phyloP scores from a whole-genome alignment of 257 asterid species.

The Plectranthus barbatus region DNA sequence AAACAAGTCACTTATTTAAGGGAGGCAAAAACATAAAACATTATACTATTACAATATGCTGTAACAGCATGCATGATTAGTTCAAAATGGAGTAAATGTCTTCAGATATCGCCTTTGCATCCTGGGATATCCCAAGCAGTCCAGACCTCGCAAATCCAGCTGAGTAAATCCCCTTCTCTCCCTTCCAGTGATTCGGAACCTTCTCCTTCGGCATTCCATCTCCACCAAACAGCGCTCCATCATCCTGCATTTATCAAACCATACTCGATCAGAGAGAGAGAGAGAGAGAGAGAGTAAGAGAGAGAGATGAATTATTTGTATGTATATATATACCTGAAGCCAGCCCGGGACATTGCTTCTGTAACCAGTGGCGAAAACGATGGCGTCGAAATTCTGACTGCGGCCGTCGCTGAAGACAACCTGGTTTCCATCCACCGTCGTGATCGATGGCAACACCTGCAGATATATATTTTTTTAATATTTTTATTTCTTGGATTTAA shows the following conservation, averaged over 20 bases:
- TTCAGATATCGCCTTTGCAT: slow-evolving; percentile 32
- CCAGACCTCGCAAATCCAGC: slow-evolving; percentile 45
- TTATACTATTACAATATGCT: too few species aligned
- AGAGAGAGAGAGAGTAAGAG: background rate
- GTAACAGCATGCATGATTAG: too few species aligned
- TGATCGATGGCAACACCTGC: slow-evolving; percentile 40
- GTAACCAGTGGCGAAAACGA: slow-evolving; percentile 56
- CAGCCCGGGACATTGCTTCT: slow-evolving; percentile 37
- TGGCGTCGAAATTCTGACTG: slow-evolving; percentile 20
- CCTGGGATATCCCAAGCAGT: slow-evolving; percentile 32
- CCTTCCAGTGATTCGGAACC: slow-evolving; percentile 41
- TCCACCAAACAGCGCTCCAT: slow-evolving; percentile 29
- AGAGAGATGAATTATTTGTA: background rate
- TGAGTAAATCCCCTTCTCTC: slow-evolving; percentile 41
- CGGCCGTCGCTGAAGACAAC: slow-evolving; percentile 29
- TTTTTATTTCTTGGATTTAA: too few species aligned
- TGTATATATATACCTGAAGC: slow-evolving; percentile 27
- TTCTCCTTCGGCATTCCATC: slow-evolving; percentile 39
- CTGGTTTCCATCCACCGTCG: slow-evolving; percentile 6
- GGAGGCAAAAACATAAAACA: too few species aligned
- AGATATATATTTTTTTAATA: too few species aligned
- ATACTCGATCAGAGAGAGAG: background rate
- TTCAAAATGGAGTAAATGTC: slow-evolving; percentile 20
- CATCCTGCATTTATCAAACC: slow-evolving; percentile 31
- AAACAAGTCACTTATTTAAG: too few species aligned